These are phyloP conservation scores for Mucor circinelloides DNA, from an alignment of 371 early-diverging fungal species.

Conservation along the genomic window DNA sequence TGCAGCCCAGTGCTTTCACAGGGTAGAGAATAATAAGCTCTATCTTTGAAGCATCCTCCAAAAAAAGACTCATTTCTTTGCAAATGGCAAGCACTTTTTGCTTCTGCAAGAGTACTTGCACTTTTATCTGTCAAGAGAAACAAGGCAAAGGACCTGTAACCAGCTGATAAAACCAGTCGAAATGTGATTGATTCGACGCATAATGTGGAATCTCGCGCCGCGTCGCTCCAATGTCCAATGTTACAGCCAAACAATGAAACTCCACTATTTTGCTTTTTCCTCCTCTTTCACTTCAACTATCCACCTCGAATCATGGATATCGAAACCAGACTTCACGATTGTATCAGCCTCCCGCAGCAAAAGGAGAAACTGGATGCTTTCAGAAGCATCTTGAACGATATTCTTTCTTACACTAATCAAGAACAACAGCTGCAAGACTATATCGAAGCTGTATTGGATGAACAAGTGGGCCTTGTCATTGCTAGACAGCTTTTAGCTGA, in stretches of 20 bases:
- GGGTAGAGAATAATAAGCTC: too few relatives aligned
- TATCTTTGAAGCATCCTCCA: too few relatives aligned
- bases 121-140: too few relatives aligned
- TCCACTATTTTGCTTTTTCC: background rate
- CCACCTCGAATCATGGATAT: slow-evolving; percentile 27
- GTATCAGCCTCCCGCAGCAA: slow-evolving; percentile 40
- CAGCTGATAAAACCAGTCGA: background rate
- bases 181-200: background rate
- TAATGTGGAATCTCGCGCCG: background rate
- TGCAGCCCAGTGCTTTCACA: too few relatives aligned
- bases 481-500: slow-evolving; percentile 75
- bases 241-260: background rate
- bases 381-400: slow-evolving; percentile 29
- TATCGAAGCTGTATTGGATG: slow-evolving; percentile 68
- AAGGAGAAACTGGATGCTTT: slow-evolving; percentile 48
- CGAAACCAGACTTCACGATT: slow-evolving; percentile 28
- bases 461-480: slow-evolving; percentile 74
- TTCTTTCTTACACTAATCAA: slow-evolving; percentile 27
- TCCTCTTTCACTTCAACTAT: background rate
- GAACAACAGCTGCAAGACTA: slow-evolving; percentile 42
- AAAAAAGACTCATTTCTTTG: too few relatives aligned
- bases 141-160: background rate
- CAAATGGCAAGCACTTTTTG: too few relatives aligned
- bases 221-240: background rate
- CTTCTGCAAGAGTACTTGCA: too few relatives aligned